Evolutionary conservation across 306 rosid genomes (phyloP).

Genomic region (Alnus rubra): DNA sequence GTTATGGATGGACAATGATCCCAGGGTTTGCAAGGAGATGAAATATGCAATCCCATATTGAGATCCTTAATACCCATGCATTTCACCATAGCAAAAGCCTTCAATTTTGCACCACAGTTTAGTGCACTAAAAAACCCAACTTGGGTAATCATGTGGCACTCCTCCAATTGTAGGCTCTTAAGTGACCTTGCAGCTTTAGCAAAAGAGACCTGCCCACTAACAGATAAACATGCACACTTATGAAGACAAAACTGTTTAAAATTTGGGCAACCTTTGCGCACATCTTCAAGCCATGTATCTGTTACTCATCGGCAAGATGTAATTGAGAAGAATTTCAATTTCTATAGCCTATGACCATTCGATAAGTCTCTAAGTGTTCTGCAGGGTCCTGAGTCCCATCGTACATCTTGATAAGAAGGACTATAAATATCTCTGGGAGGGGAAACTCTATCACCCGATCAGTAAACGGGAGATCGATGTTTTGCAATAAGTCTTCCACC

Average conservation of each 20-base stretch:
- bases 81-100: conserved; percentile 57
- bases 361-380: too few relatives aligned
- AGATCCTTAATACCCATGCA: conserved; percentile 83
- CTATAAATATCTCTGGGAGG: too few relatives aligned
- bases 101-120: conserved; percentile 67
- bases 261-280: conserved; percentile 90
- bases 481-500: too few relatives aligned
- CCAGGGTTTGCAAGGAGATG: conserved; percentile 47
- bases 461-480: too few relatives aligned
- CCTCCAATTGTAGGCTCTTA: conserved; percentile 79
- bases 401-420: too few relatives aligned
- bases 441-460: too few relatives aligned
- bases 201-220: conserved; percentile 71
- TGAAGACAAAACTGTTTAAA: conserved; percentile 57
- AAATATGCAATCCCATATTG: conserved; percentile 40
- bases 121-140: conserved; percentile 68
- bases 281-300: conserved; percentile 67
- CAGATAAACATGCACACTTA: conserved; percentile 67
- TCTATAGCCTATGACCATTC: conserved; percentile 78
- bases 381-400: too few relatives aligned
- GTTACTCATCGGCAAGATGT: conserved; percentile 72
- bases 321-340: conserved; percentile 64
- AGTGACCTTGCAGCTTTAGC: conserved; percentile 66
- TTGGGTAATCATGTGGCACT: conserved; percentile 92
- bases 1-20: conserved; percentile 57